Base-by-base conservation (phyloP, 257 asterid genomes). In the Perilla frutescens region DNA sequence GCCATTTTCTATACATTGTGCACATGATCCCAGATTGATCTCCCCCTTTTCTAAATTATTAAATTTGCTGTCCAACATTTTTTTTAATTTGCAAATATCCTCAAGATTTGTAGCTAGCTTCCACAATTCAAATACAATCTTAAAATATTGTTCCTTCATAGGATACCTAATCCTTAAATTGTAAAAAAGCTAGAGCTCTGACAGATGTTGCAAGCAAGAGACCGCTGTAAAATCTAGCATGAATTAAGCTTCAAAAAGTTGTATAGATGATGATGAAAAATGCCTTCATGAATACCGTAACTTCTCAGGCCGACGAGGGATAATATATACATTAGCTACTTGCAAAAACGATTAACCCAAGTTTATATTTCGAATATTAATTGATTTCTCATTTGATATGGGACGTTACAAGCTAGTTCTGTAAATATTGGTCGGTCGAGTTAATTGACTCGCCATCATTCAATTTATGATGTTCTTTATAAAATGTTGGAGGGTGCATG, bases 1-100 rank as follows among this genome's bases (percentile, higher is more conserved):
- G 75, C 75, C 55, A 78, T 80, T 71, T 70, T 74, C 59, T 74
- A 80, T 41, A 55, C 26, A 62, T 48, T 77, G 36, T 73, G 87
- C 84, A 71, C 84, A 74, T 83, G 87, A 80, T 80, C 87, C 84
- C 84, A 83, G 84, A 73, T 77, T 83, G 87, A 83, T 80, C 78
- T 26, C 45, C 66, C 59, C 59, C 56, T 76, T 53, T 9, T 43
- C 29, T 12, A 39, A 40, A 72, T 62, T 73, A 67, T 61, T 61
- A 45, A 64, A 62, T 56, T 47, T 65, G 77, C 66, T 81, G 80
- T 55, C 70, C 71, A 43, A 50, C 15, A 34, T 43, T 72, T 67
- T 67, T 37, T 72, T 78, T 51, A 57, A 68, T 50, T 53, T 66
- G 41, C 44, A 58, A 72, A 47, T 72, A 67, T 68, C 73, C 56